These are phyloP conservation scores for Corniculantispora saksenae DNA, from an alignment of 2,329 filamentous ascomycete species.

Conservation along the genomic window DNA sequence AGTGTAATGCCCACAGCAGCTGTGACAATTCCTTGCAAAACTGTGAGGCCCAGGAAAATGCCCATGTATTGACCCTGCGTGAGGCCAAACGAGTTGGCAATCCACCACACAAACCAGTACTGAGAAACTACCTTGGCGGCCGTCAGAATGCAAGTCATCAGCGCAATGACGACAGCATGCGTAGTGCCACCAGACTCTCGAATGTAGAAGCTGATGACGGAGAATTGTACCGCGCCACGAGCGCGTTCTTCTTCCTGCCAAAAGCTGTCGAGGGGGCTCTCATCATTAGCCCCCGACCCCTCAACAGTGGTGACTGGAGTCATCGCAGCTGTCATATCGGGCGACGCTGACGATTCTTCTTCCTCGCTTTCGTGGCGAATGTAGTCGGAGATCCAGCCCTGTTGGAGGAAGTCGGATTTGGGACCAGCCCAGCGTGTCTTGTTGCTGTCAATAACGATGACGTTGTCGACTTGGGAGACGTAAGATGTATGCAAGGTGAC, in stretches of 20 bases:
- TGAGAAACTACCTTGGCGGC: conserved; percentile 7
- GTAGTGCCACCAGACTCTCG: background rate
- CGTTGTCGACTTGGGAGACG: conserved; percentile 2
- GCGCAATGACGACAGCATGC: background rate
- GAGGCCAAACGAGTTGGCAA: conserved; percentile 1
- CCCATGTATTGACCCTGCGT: conserved; percentile 10
- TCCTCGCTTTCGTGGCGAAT: background rate
- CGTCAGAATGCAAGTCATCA: conserved; percentile 2
- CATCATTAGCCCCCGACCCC: background rate
- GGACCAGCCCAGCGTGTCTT: background rate
- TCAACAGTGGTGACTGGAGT: background rate
- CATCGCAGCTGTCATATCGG: background rate
- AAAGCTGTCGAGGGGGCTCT: background rate
- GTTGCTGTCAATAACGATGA: conserved; percentile 11
- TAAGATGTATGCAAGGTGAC: conserved; percentile 2
- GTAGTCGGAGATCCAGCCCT: background rate
- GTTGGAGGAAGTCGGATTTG: background rate
- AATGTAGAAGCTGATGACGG: conserved; percentile 8
- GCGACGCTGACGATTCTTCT: background rate
- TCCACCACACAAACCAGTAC: conserved; percentile 19
- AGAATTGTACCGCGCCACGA: background rate
- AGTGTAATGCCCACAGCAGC: background rate
- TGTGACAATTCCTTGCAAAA: background rate
- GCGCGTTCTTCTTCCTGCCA: conserved; percentile 13
- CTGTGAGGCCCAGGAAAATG: background rate